Evolutionary conservation across 2,329 filamentous ascomycete genomes (phyloP).

Genomic region (Colletotrichum sp.): DNA sequence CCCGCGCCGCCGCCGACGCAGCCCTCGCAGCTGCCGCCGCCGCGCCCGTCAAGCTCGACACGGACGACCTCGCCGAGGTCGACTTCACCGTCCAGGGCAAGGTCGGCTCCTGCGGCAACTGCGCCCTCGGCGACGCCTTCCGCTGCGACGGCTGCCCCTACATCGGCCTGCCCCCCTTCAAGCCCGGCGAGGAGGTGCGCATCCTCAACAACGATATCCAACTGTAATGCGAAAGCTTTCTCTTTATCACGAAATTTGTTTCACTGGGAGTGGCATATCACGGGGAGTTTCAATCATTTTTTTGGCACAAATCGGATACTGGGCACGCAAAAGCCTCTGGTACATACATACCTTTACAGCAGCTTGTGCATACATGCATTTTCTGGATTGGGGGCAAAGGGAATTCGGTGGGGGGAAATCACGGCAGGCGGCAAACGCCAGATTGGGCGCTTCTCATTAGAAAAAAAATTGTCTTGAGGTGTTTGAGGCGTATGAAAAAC

Average conservation of each 20-base stretch:
- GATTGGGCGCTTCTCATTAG: not conserved
- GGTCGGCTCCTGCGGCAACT: slow-evolving; percentile 93
- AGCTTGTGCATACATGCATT: not conserved
- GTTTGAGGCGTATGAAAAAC: slow-evolving; percentile 5
- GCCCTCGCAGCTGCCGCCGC: slow-evolving; percentile 72
- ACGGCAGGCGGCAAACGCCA: not conserved
- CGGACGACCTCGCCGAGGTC: slow-evolving; percentile 84
- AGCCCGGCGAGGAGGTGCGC: slow-evolving; percentile 92
- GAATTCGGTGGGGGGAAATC: not conserved
- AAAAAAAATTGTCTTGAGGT: not conserved
- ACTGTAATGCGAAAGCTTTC: slow-evolving; percentile 53
- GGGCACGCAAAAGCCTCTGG: not conserved
- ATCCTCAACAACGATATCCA: slow-evolving; percentile 87
- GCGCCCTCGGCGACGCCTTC: slow-evolving; percentile 90
- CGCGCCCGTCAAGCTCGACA: slow-evolving; percentile 62
- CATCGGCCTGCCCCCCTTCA: slow-evolving; percentile 92
- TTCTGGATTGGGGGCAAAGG: not conserved
- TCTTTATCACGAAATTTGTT: not conserved
- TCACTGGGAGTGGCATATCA: not conserved
- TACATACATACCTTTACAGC: not conserved
- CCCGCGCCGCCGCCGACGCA: slow-evolving; percentile 64
- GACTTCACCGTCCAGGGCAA: slow-evolving; percentile 99
- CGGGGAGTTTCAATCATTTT: not conserved
- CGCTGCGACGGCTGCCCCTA: slow-evolving; percentile 78
- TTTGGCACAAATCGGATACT: not conserved